Conservation (phyloP, 495 filamentous ascomycete genomes). For the Penicillium argentinense region DNA sequence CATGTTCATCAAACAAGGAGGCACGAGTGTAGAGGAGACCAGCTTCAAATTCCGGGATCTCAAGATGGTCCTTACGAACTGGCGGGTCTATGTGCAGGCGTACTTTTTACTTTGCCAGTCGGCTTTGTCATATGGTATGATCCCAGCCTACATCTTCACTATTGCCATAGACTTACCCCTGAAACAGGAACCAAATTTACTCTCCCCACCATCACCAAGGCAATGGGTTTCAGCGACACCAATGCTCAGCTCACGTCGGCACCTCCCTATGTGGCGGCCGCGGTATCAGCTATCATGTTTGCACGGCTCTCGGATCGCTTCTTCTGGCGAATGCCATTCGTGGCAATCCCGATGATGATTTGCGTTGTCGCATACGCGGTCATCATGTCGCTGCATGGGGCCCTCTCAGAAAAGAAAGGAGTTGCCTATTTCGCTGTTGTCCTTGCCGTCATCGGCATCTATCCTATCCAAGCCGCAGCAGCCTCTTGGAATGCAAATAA, state of each 20-base stretch:
- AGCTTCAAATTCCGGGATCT: slow-evolving; percentile 22
- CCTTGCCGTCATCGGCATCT: slow-evolving; percentile 37
- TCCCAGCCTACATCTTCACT: neutral
- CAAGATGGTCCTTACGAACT: slow-evolving; percentile 22
- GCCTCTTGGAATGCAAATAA: slow-evolving; percentile 42
- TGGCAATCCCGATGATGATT: slow-evolving; percentile 26
- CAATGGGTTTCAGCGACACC: slow-evolving; percentile 31
- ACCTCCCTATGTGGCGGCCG: slow-evolving; percentile 34
- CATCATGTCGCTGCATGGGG: slow-evolving; percentile 23
- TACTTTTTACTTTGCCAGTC: slow-evolving; percentile 29
- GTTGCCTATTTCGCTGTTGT: slow-evolving; percentile 37
- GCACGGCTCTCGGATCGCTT: slow-evolving; percentile 35
- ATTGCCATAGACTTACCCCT: neutral
- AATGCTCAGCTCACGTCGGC: slow-evolving; percentile 33
- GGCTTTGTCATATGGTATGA: slow-evolving; percentile 27
- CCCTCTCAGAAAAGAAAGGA: slow-evolving; percentile 28
- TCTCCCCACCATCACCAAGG: slow-evolving; percentile 31
- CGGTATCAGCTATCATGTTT: slow-evolving; percentile 32
- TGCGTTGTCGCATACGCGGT: slow-evolving; percentile 30
- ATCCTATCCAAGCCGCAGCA: slow-evolving; percentile 34
- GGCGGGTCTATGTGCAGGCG: slow-evolving; percentile 30
- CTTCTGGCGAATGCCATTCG: slow-evolving; percentile 41
- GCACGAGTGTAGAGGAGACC: slow-evolving; percentile 15
- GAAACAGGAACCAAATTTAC: slow-evolving; percentile 28
- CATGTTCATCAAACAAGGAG: slow-evolving; percentile 33